Evolutionary conservation across 352 stramenopile species (phyloP).

Genomic region (Globisporangium iwayamae): DNA sequence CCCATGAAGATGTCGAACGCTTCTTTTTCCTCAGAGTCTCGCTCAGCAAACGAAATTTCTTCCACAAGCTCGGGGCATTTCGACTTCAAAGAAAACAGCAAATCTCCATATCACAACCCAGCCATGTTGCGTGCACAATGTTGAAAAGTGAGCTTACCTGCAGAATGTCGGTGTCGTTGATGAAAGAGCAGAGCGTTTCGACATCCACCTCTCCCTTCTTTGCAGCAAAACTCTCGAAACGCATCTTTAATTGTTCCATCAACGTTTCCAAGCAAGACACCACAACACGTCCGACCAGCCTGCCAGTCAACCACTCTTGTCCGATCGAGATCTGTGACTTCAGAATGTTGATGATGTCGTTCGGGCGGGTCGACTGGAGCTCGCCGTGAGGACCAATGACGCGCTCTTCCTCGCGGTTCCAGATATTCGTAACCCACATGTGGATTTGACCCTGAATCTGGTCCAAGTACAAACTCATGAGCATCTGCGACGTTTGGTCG

Average conservation of each 20-base stretch:
- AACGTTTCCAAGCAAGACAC: constrained; percentile 65
- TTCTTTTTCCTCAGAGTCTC: constrained; percentile 68
- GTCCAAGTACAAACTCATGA: constrained; percentile 73
- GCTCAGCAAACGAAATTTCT: constrained; percentile 78
- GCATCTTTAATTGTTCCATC: constrained; percentile 71
- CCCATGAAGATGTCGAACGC: constrained; percentile 75
- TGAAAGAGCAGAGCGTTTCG: constrained; percentile 81
- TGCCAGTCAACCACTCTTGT: constrained; percentile 75
- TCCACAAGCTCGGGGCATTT: constrained; percentile 83
- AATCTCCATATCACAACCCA: background rate
- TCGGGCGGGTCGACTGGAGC: constrained; percentile 72
- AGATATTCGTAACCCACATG: constrained; percentile 85
- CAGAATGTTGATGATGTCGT: constrained; percentile 87
- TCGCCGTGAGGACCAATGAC: constrained; percentile 56
- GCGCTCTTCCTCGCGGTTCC: constrained; percentile 73
- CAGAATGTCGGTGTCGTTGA: constrained; percentile 80
- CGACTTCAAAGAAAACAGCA: constrained; percentile 22
- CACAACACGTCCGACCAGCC: constrained; percentile 61
- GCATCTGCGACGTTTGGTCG: constrained; percentile 58
- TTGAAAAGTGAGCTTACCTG: constrained; percentile 36
- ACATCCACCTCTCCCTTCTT: constrained; percentile 49
- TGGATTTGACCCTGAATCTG: constrained; percentile 79
- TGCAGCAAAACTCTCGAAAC: constrained; percentile 52
- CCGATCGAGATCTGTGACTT: constrained; percentile 85
- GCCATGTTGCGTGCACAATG: background rate